phyloP scores from a whole-genome alignment of 768 basidiomycete genomes.

The Neoboletus brunneissimus region DNA sequence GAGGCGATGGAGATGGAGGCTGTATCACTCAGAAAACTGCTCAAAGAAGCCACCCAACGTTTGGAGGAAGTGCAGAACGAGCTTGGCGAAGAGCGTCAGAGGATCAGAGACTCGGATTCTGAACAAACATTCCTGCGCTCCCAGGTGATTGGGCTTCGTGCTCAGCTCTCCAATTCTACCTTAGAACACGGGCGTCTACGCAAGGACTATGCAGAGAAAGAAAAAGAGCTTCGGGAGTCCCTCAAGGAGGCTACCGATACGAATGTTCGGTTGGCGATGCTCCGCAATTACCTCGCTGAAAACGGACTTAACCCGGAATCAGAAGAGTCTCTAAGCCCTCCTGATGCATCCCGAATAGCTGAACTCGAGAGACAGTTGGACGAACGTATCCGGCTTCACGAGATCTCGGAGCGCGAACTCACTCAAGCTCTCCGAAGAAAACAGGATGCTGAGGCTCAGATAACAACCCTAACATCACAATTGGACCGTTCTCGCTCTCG shows the following conservation, averaged over 20 bases:
- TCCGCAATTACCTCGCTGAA: slow-evolving; percentile 85
- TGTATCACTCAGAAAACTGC: slow-evolving; percentile 70
- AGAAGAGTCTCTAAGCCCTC: slow-evolving; percentile 44
- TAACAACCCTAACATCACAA: slow-evolving; percentile 59
- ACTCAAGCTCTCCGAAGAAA: slow-evolving; percentile 61
- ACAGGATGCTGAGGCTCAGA: slow-evolving; percentile 72
- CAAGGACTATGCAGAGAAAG: slow-evolving; percentile 66
- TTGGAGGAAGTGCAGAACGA: slow-evolving; percentile 67
- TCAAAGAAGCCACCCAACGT: slow-evolving; percentile 72
- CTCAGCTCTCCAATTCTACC: slow-evolving; percentile 64
- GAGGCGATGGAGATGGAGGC: slow-evolving; percentile 78
- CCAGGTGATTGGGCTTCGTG: slow-evolving; percentile 71
- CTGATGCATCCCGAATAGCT: slow-evolving; percentile 45
- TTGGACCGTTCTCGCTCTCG: slow-evolving; percentile 62
- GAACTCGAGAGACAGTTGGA: slow-evolving; percentile 79
- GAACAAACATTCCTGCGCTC: slow-evolving; percentile 64
- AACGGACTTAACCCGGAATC: slow-evolving; percentile 81
- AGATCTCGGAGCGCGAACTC: slow-evolving; percentile 74
- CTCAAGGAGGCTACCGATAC: slow-evolving; percentile 65
- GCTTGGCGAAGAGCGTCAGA: slow-evolving; percentile 64
- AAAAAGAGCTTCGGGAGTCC: slow-evolving; percentile 61
- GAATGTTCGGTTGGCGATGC: slow-evolving; percentile 69
- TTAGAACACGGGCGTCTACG: slow-evolving; percentile 68
- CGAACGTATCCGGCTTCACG: slow-evolving; percentile 68
- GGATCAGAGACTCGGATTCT: slow-evolving; percentile 58